These are phyloP conservation scores for Aspergillus pseudoterreus DNA, from an alignment of 2,329 filamentous ascomycete genomes.

Conservation along the genomic window DNA sequence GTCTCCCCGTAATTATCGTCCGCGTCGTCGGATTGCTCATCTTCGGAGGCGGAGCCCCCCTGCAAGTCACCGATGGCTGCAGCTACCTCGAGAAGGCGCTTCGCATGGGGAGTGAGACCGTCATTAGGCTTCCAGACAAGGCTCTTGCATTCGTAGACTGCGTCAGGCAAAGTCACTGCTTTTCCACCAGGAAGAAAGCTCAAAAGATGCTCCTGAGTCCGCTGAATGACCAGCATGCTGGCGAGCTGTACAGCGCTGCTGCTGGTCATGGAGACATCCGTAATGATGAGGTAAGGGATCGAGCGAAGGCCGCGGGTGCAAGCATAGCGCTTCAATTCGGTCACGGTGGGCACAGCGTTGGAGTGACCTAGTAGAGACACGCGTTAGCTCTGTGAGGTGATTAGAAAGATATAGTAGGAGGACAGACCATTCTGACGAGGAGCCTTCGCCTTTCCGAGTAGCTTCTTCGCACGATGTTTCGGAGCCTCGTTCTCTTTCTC, in stretches of 20 bases:
- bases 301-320: conserved; percentile 33
- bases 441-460: conserved; percentile 15
- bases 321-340: conserved; percentile 23
- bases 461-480: conserved; percentile 11
- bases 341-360: conserved; percentile 2
- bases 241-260: conserved; percentile 26
- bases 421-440: conserved; percentile 11
- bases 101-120: conserved; percentile 14
- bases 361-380: conserved; percentile 7
- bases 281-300: conserved; percentile 31
- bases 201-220: conserved; percentile 25
- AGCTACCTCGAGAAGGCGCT: conserved; percentile 19
- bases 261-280: conserved; percentile 20
- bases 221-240: conserved; percentile 27
- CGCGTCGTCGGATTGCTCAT: conserved; percentile 1
- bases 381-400: neutral
- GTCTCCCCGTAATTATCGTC: neutral
- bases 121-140: conserved; percentile 29
- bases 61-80: conserved; percentile 12
- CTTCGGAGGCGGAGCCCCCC: conserved; percentile 9
- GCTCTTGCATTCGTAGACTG: conserved; percentile 15
- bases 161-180: conserved; percentile 17
- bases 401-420: neutral
- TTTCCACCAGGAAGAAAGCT: conserved; percentile 28
- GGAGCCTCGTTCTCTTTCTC: conserved; percentile 17